These are phyloP conservation scores for Saccharomyces hybrid DNA, from an alignment of 1,139 yeast species.

Conservation along the genomic window DNA sequence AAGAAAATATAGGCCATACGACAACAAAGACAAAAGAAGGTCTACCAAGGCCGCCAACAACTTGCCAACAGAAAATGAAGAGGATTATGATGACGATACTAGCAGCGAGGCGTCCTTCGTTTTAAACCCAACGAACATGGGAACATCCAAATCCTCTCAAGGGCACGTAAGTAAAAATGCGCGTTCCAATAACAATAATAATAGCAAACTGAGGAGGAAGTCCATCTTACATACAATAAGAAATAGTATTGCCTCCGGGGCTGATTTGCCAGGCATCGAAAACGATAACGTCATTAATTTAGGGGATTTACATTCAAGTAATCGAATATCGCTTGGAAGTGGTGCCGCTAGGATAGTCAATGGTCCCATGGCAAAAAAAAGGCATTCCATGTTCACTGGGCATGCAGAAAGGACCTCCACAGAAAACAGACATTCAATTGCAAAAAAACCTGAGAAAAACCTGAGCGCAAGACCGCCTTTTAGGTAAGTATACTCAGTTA, in stretches of 20 bases:
- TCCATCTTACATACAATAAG: constrained; percentile 30
- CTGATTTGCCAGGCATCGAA: constrained; percentile 5
- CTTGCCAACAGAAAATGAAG: not conserved
- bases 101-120: constrained; percentile 32
- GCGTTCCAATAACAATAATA: constrained; percentile 4
- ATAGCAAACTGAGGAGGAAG: constrained; percentile 24
- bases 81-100: constrained; percentile 25
- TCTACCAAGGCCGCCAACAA: not conserved
- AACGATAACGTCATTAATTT: not conserved
- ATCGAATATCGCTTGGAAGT: constrained; percentile 22
- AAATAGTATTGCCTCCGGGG: constrained; percentile 20
- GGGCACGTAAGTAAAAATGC: not conserved
- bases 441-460: constrained; percentile 4
- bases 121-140: constrained; percentile 23
- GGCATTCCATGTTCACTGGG: constrained; percentile 5
- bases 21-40: not conserved
- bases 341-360: constrained; percentile 23
- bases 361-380: constrained; percentile 6
- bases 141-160: constrained; percentile 4
- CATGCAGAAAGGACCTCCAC: constrained; percentile 4
- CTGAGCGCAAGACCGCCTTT: constrained; percentile 23
- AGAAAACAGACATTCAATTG: constrained; percentile 2
- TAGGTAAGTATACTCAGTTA: constrained; percentile 11
- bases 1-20: not conserved
- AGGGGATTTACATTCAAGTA: not conserved